Evolutionary conservation across 2,329 filamentous ascomycete species (phyloP).

Genomic region (Sarocladium strictum): DNA sequence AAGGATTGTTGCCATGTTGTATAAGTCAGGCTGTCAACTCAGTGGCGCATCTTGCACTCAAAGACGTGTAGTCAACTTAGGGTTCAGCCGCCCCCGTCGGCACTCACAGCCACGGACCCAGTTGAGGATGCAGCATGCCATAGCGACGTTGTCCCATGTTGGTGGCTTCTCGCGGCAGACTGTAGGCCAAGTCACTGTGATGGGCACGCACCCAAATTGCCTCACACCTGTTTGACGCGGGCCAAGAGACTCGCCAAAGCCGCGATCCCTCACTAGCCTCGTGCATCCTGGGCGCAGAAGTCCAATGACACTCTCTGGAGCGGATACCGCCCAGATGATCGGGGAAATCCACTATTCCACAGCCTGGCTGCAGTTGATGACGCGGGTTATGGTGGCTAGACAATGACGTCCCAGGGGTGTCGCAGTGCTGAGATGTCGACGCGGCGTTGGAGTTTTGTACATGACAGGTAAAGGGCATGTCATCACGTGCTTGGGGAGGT

Average conservation of each 20-base stretch:
- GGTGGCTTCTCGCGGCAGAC: not conserved
- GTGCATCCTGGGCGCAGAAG: not conserved
- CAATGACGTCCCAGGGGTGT: not conserved
- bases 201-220: constrained; percentile 2
- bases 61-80: too few species aligned
- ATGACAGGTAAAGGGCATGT: not conserved
- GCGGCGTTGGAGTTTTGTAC: too few species aligned
- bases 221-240: not conserved
- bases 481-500: not conserved
- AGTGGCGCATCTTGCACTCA: too few species aligned
- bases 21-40: too few species aligned
- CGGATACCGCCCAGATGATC: not conserved
- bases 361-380: not conserved
- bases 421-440: too few species aligned
- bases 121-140: not conserved
- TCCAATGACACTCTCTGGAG: not conserved
- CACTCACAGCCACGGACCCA: not conserved
- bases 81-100: not conserved
- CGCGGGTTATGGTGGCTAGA: not conserved
- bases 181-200: not conserved
- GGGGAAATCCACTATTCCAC: not conserved
- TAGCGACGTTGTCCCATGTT: not conserved
- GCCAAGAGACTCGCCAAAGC: not conserved
- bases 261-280: not conserved
- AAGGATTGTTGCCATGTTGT: too few species aligned